Conservation (phyloP, 2,329 filamentous ascomycete species). For the Furcasterigmium sp. region DNA sequence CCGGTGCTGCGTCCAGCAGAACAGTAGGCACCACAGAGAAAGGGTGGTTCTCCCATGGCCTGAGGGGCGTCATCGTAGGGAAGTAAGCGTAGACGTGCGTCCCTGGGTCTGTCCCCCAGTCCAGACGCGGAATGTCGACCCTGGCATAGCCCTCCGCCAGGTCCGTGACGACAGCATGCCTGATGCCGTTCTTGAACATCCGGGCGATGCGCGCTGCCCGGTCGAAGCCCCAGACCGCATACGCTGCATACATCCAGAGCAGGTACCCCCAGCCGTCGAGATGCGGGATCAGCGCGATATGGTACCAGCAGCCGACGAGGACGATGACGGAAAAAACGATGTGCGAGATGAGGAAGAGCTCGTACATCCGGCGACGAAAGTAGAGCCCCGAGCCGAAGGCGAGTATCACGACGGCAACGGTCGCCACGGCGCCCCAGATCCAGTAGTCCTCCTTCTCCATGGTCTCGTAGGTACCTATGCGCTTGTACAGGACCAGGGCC, state of each 20-base stretch:
- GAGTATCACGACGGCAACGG: slow-evolving; percentile 18
- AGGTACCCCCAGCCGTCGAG: slow-evolving; percentile 38
- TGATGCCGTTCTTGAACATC: too few relatives aligned
- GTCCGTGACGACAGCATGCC: too few relatives aligned
- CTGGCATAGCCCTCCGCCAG: too few relatives aligned
- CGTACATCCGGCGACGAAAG: slow-evolving; percentile 27
- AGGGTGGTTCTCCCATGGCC: too few relatives aligned
- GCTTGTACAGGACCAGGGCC: slow-evolving; percentile 11
- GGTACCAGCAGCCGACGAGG: slow-evolving; percentile 32
- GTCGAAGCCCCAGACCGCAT: slow-evolving; percentile 31
- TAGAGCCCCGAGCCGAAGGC: slow-evolving; percentile 21
- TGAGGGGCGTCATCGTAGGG: too few relatives aligned
- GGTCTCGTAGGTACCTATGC: slow-evolving; percentile 4
- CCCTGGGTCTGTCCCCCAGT: too few relatives aligned
- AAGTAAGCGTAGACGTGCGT: too few relatives aligned
- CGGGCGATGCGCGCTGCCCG: slow-evolving; percentile 32
- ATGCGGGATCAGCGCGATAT: slow-evolving; percentile 23
- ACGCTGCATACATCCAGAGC: slow-evolving; percentile 28
- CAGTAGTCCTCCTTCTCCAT: slow-evolving; percentile 22
- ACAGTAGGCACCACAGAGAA: too few relatives aligned
- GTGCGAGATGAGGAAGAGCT: slow-evolving; percentile 36
- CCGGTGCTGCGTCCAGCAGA: too few relatives aligned
- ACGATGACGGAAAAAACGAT: slow-evolving; percentile 29
- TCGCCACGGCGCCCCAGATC: slow-evolving; percentile 27
- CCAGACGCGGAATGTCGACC: too few relatives aligned